Base-by-base conservation (phyloP, 805 yeast species). In the Metschnikowia similis region DNA sequence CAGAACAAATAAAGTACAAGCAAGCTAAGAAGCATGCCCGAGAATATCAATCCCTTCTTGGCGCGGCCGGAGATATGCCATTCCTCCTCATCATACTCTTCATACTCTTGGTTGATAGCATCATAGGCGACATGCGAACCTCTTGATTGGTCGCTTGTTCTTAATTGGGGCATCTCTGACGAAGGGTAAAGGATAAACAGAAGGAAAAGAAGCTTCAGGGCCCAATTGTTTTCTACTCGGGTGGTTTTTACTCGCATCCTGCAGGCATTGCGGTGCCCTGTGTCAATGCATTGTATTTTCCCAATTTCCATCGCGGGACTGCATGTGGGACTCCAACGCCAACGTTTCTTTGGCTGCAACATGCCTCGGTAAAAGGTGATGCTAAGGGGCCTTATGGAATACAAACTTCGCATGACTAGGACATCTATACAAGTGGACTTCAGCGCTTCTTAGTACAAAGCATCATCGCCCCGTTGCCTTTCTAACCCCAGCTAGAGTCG, bases 401-500 rank as follows among this genome's bases (percentile, higher is more conserved):
- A 21, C 21, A 21, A 21, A 21, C 21, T 4, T 21, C 21, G 21
- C 21, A 21, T 21, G 21, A 21, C 0, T 21, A 21, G 21, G 5
- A 21, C 21, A 21, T 21, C 21, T 21, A 21, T 21, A 21, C 5
- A 21, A 21, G 21, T 21, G 21, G 5, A 21, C 4, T 21, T 21
- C 4, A 5, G 21, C 21, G 21, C 21, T 21, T 21, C 21, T 21
- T 5, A 21, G 21, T 21, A 21, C 21, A 4, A 4, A 21, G 31
- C 10, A 8, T 29, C 8, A 8, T 29, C 10, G 31, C 31, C 31
- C 4, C 8, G 10, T 29, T 29, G 21, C 14, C 13, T 35, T 14
- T 8, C 55, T 60, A 73, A 44, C 78, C 78, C 14, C 78, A 76
- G n/a, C 75, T 76, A 30, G 60, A 72, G 28, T 75, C 77, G 49